Evolutionary conservation across 2,329 filamentous ascomycete genomes (phyloP).

Genomic region (Sclerotinia glacialis): DNA sequence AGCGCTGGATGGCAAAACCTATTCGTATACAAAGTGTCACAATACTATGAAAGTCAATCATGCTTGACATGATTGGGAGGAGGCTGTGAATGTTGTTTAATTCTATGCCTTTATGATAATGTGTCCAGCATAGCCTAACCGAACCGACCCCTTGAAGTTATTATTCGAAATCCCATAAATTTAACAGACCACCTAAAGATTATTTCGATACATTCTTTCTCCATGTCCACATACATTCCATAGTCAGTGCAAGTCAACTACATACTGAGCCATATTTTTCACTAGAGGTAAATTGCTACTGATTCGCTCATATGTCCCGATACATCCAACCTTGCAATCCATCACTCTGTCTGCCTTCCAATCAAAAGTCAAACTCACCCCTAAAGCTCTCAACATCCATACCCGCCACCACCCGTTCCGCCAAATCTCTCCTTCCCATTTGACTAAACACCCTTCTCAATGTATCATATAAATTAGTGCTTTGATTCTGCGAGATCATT

Average conservation of each 20-base stretch:
- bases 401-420: constrained; percentile 80
- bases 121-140: not conserved
- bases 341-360: not conserved
- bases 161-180: not conserved
- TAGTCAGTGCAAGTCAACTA: not conserved
- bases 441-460: constrained; percentile 90
- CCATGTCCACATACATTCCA: not conserved
- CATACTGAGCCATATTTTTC: not conserved
- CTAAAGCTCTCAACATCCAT: constrained; percentile 90
- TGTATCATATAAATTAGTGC: constrained; percentile 95
- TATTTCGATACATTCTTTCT: not conserved
- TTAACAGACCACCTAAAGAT: not conserved
- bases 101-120: not conserved
- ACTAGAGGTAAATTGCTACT: too few species aligned
- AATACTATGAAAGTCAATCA: too few species aligned
- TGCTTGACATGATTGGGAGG: not conserved
- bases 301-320: not conserved
- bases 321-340: not conserved
- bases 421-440: constrained; percentile 86
- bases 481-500: constrained; percentile 92
- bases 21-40: too few species aligned
- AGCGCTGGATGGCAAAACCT: too few species aligned
- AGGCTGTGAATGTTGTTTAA: not conserved
- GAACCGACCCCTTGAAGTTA: not conserved
- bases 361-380: constrained; percentile 81